Conservation (phyloP, 768 basidiomycete genomes). For the Amanita pallidorosea region DNA sequence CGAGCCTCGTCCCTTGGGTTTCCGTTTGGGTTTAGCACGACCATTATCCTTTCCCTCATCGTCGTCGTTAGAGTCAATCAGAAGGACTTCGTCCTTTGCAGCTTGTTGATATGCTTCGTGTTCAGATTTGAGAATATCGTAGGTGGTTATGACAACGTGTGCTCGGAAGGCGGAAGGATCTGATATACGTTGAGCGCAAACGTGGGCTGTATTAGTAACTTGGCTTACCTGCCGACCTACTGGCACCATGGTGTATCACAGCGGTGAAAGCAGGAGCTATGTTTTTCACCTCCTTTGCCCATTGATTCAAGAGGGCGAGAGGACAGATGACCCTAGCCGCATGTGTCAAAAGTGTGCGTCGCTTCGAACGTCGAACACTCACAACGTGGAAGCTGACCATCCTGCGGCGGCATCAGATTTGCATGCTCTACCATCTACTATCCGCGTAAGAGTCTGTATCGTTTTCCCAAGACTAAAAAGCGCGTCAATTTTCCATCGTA, state of each 20-base stretch:
- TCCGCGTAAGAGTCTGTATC: conserved; percentile 80
- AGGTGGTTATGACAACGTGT: conserved; percentile 82
- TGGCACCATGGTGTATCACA: conserved; percentile 74
- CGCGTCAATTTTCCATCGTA: conserved; percentile 4
- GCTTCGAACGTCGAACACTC: conserved; percentile 14
- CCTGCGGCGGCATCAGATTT: conserved; percentile 64
- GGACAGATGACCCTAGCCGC: conserved; percentile 71
- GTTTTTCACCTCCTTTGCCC: conserved; percentile 77
- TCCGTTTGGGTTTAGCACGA: neutral
- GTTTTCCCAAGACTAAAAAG: conserved; percentile 69
- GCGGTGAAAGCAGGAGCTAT: conserved; percentile 60
- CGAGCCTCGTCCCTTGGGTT: conserved; percentile 7
- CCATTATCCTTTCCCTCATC: conserved; percentile 10
- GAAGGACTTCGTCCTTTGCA: conserved; percentile 45
- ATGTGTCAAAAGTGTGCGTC: conserved; percentile 2
- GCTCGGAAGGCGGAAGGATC: conserved; percentile 45
- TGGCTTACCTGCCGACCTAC: conserved; percentile 52
- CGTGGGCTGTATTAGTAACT: neutral
- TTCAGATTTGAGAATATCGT: conserved; percentile 76
- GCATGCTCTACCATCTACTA: conserved; percentile 70
- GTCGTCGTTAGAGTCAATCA: conserved; percentile 21
- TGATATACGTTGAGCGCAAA: conserved; percentile 14
- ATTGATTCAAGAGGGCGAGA: conserved; percentile 80
- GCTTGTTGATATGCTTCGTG: conserved; percentile 40
- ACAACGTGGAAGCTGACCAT: conserved; percentile 66